These are phyloP conservation scores for Cladosporium sp. DNA, from an alignment of 2,329 filamentous ascomycete genomes.

Conservation along the genomic window DNA sequence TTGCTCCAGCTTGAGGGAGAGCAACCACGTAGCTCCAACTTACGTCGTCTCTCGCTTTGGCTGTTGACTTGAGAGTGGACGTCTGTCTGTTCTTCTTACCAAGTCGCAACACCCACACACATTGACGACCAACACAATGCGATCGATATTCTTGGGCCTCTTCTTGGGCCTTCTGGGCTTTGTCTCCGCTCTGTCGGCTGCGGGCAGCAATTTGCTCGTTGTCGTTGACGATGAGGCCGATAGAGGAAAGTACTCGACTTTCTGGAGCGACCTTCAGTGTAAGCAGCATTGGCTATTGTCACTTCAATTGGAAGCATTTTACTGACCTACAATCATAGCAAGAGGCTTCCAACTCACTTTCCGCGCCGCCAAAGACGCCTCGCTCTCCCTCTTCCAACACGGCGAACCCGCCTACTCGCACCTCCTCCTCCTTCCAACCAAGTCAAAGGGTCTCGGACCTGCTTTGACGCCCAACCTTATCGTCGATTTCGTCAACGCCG, in stretches of 20 bases:
- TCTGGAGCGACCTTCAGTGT: conserved; percentile 70
- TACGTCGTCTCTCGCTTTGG: background rate
- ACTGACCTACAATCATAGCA: conserved; percentile 45
- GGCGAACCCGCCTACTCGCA: conserved; percentile 90
- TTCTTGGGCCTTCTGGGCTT: conserved; percentile 61
- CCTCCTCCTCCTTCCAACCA: conserved; percentile 79
- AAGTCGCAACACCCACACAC: background rate
- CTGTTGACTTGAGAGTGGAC: background rate
- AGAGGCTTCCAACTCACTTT: conserved; percentile 78
- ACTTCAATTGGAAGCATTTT: background rate
- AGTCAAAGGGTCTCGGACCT: conserved; percentile 88
- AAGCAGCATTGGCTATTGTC: conserved; percentile 27
- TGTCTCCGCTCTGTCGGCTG: conserved; percentile 71
- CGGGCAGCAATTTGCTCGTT: conserved; percentile 75
- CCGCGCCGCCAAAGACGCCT: conserved; percentile 76
- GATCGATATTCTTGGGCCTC: conserved; percentile 37
- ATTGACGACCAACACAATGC: conserved; percentile 32
- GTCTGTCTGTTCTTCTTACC: background rate
- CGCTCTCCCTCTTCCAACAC: conserved; percentile 72
- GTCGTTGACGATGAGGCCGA: conserved; percentile 78
- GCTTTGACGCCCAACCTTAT: conserved; percentile 79
- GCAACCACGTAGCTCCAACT: conserved; percentile 10
- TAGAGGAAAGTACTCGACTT: conserved; percentile 76
- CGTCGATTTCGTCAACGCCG: conserved; percentile 83
- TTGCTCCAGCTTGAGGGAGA: too few species aligned